These are phyloP conservation scores for Cyclotella choctawhatcheeana DNA, from an alignment of 108 stramenopile species.

Conservation along the genomic window DNA sequence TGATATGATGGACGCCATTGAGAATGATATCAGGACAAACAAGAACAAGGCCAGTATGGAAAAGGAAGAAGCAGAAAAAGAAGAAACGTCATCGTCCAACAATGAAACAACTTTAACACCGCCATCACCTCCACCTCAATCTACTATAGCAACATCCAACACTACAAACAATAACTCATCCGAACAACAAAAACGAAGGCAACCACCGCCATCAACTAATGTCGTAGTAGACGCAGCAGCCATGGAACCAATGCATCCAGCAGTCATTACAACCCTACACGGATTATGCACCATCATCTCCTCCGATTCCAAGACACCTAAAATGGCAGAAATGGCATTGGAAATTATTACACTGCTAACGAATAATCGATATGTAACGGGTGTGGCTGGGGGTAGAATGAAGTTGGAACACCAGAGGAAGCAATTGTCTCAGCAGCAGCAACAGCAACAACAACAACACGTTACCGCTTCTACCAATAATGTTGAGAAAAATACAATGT, in stretches of 20 bases:
- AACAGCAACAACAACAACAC: not conserved
- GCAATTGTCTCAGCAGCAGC: conserved; percentile 17
- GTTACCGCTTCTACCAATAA: not conserved
- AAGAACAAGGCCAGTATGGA: not conserved
- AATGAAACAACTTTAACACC: no score
- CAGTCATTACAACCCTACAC: conserved; percentile 56
- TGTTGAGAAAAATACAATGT: not conserved
- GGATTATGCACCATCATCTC: conserved; percentile 35
- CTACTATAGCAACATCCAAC: conserved; percentile 1
- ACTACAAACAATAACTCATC: not conserved
- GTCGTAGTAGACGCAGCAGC: conserved; percentile 35
- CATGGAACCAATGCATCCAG: conserved; percentile 68
- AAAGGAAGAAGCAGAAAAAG: conserved; percentile 9
- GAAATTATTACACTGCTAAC: conserved; percentile 65
- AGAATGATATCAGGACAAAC: not conserved
- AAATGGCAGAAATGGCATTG: conserved; percentile 71
- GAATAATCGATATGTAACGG: conserved; percentile 65
- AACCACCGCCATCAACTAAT: not conserved
- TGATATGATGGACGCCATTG: not conserved
- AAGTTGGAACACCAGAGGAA: conserved; percentile 48
- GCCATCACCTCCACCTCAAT: not conserved
- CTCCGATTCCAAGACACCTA: conserved; percentile 52
- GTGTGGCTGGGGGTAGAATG: conserved; percentile 73
- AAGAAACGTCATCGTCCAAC: not conserved
- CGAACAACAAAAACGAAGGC: not conserved